Base-by-base conservation (phyloP, 2,329 filamentous ascomycete species). In the Seiridium unicorne region DNA sequence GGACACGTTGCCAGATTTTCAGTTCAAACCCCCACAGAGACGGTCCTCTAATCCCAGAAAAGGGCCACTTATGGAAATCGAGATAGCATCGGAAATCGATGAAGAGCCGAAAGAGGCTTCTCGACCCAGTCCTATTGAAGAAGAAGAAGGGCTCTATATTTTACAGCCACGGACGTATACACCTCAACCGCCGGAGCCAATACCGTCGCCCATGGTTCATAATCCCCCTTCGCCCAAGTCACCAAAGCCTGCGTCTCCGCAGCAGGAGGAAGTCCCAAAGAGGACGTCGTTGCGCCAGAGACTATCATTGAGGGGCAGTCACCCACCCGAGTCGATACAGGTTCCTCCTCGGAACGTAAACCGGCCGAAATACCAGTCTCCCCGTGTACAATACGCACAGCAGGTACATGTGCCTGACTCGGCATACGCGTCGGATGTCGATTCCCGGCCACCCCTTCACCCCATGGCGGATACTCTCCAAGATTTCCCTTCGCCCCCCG, bases 141-240 rank as follows among this genome's bases (percentile, higher is more conserved):
- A 82, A 44, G 75, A 76, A 44, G 75, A 76, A 8, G 71, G 76
- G 0, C 66, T 86, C 1, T 86, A 79, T 61, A 75, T 87, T 31
- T 73, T 87, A 4, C 84, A 87, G 63, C 84, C 84, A 10, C 76
- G 79, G 40, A 85, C 83, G 0, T 87, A 87, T 64, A 85, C 82
- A 0, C 84, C 84, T 0, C 75, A 79, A 55, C 79, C 77, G 3
- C 76, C 79, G 0, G 74, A 78, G 9, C 81, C 82, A 3, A 66
- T 79, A 31, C 79, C 81, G 1, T 82, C 82, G 4, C 81, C 82
- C 2, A 74, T 75, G 54, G 64, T 79, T 5, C 34, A 18, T 18
- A 35, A 55, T 32, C 51, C 51, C 9, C 36, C 51, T n/a, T 7
- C 11, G 9, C 46, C 46, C 36, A 13, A 55, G 46, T 32, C 55